Evolutionary conservation across 768 basidiomycete species (phyloP).

Genomic region (Boletus vinaceobasis): DNA sequence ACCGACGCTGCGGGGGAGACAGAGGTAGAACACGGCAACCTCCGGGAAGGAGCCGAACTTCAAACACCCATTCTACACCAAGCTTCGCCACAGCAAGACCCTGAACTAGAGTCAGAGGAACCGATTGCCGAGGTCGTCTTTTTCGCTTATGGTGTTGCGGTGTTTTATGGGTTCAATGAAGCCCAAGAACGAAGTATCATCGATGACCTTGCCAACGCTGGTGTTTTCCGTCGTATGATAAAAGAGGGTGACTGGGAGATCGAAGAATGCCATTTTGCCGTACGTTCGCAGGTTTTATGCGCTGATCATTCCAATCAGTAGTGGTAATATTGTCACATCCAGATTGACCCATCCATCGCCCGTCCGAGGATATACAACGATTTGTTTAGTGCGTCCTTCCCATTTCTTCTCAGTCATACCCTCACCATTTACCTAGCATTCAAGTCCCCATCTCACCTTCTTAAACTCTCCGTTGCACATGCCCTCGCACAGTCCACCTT

Average conservation of each 20-base stretch:
- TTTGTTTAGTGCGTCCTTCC: constrained; percentile 76
- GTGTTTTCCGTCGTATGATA: constrained; percentile 59
- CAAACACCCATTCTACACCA: constrained; percentile 4
- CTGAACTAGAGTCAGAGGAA: constrained; percentile 26
- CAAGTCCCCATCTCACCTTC: constrained; percentile 85
- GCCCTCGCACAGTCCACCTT: constrained; percentile 94
- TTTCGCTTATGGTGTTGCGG: constrained; percentile 85
- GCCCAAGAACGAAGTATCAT: constrained; percentile 76
- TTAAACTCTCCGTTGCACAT: constrained; percentile 91
- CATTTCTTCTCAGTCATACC: background rate
- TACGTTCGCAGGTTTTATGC: constrained; percentile 28
- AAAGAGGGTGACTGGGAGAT: constrained; percentile 81
- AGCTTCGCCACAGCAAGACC: background rate
- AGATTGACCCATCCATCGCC: constrained; percentile 81
- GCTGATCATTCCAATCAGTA: no score
- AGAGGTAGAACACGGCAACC: constrained; percentile 10
- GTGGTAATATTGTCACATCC: background rate
- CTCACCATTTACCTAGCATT: constrained; percentile 52
- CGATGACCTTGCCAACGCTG: constrained; percentile 77
- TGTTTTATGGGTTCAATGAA: constrained; percentile 87
- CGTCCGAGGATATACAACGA: constrained; percentile 95
- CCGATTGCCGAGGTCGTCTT: constrained; percentile 73
- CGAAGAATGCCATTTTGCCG: constrained; percentile 88
- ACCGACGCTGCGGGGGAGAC: constrained; percentile 14
- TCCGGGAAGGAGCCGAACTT: background rate